phyloP scores from a whole-genome alignment of 345 rosid genomes.

The Bruguiera gymnorhiza region DNA sequence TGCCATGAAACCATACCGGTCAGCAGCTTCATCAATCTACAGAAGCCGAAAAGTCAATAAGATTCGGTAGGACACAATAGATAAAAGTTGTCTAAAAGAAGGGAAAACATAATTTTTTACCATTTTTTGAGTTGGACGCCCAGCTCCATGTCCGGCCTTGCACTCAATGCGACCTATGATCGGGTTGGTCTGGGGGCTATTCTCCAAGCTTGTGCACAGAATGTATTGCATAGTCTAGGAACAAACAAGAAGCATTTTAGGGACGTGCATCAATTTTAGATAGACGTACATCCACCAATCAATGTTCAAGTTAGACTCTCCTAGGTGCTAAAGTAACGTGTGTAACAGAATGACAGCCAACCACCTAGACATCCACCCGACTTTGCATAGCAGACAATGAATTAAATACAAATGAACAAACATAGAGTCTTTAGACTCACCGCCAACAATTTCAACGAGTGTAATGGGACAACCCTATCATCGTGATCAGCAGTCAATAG shows the following conservation, averaged over 20 bases:
- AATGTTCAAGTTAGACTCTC: too few species aligned
- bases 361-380: not conserved
- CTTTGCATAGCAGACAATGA: not conserved
- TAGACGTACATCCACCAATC: not conserved
- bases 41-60: not conserved
- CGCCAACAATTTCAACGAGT: constrained; percentile 78
- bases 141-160: constrained; percentile 94
- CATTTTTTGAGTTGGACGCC: constrained; percentile 81
- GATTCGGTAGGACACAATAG: too few species aligned
- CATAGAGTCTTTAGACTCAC: constrained; percentile 36
- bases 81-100: too few species aligned
- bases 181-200: constrained; percentile 83
- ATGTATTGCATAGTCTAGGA: constrained; percentile 82
- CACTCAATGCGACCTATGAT: constrained; percentile 80
- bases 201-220: constrained; percentile 62
- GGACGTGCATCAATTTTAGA: not conserved
- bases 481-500: constrained; percentile 96
- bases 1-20: constrained; percentile 79
- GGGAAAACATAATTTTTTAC: constrained; percentile 24
- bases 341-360: too few species aligned
- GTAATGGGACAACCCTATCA: constrained; percentile 87
- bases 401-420: too few species aligned
- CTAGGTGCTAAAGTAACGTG: too few species aligned
- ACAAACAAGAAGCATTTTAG: not conserved
- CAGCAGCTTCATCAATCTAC: constrained; percentile 89